Base-by-base conservation (phyloP, 768 basidiomycete species). In the Fibroporia radiculosa region DNA sequence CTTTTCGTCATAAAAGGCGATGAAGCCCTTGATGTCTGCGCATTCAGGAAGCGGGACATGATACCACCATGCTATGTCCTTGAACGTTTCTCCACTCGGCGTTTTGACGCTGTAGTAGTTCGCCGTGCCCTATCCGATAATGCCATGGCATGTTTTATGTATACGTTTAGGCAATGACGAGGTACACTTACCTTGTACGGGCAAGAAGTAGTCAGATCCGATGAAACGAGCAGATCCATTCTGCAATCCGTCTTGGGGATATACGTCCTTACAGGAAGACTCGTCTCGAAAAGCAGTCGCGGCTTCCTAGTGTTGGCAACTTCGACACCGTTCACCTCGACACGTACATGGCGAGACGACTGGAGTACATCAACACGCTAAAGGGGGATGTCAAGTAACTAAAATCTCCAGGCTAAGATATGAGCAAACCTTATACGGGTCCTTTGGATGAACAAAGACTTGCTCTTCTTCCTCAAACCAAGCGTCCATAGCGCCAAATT, bases 381-480 rank as follows among this genome's bases (percentile, higher is more conserved):
- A n/a, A 12, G 18, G 5, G 16, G 10, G 16, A 35, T 35, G 34
- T 6, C 16, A 8, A 31, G 16, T 36, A 18, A 31, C 10, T n/a
- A 31, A 19, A 12, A 18, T 19, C 11, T 19, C 10, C 35, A 19
- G 35, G 8, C 12, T 12, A 36, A 19, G 35, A 27, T 8, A 25
- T 27, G 10, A 26, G 47, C 56, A 33, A 3, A 80, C 81, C 69
- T 84, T 83, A 62, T 80, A 84, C 1, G 80, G 80, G 56, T 84
- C 80, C 52, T 77, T 82, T 6, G 78, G 75, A 48, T 84, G 81
- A 1, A 69, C 64, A 45, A 68, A 76, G 25, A 82, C 70, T 44
- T 74, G 59, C 38, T 84, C 79, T 39, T 82, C 80, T 55, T 83
- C 80, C 62, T 83, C 80, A 41, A 82, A 79, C 81, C 82, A 83